Conservation (phyloP, 1,139 yeast genomes). For the Yamadazyma trypodendri region DNA sequence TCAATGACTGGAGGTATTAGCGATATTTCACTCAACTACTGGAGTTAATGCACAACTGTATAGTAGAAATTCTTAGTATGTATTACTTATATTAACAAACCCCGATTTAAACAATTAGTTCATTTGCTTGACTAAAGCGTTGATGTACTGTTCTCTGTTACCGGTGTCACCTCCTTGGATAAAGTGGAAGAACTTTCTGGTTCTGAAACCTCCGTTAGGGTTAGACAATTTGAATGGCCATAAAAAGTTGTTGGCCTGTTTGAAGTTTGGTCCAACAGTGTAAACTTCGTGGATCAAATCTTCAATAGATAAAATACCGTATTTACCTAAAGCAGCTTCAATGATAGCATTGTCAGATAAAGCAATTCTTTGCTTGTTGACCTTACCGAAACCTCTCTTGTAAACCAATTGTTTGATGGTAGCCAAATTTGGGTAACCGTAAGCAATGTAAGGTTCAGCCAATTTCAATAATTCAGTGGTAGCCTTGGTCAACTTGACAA, state of each 20-base stretch:
- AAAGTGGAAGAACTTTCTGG: constrained; percentile 99
- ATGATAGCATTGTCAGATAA: constrained; percentile 91
- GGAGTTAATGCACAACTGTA: too few relatives aligned
- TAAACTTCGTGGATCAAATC: constrained; percentile 98
- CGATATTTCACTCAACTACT: too few relatives aligned
- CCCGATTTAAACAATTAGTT: constrained; percentile 63
- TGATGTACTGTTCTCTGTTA: constrained; percentile 99
- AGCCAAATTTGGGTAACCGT: constrained; percentile 98
- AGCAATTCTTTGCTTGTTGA: constrained; percentile 97
- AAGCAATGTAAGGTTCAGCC: constrained; percentile 99
- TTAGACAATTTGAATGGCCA: constrained; percentile 99
- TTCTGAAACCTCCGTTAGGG: constrained; percentile 99
- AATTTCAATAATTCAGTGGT: constrained; percentile 94
- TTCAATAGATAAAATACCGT: constrained; percentile 94
- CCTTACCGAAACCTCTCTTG: constrained; percentile 99
- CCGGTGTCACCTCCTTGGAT: constrained; percentile 99
- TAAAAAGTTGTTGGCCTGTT: constrained; percentile 99
- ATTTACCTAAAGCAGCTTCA: constrained; percentile 92
- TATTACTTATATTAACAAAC: constrained; percentile 8
- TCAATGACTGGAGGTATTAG: constrained; percentile 24
- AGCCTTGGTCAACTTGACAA: constrained; percentile 98
- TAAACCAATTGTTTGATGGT: constrained; percentile 95
- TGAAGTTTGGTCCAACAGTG: constrained; percentile 99
- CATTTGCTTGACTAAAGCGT: constrained; percentile 96
- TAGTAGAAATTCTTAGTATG: constrained; percentile 4